phyloP scores from a whole-genome alignment of 2,329 filamentous ascomycete species.

The Alternaria solani region DNA sequence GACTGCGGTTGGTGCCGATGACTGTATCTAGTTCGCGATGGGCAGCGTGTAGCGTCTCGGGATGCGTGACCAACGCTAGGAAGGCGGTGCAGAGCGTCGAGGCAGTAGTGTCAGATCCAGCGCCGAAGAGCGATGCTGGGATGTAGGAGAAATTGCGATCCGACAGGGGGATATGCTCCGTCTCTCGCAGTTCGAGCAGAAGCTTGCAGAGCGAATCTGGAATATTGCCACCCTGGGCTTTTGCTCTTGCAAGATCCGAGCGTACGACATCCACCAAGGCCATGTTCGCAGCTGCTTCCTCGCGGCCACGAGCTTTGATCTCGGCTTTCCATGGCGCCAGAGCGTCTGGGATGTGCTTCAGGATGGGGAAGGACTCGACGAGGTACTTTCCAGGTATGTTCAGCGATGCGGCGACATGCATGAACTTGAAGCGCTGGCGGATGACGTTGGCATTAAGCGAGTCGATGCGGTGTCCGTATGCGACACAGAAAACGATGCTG shows the following conservation, averaged over 20 bases:
- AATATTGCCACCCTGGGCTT: constrained; percentile 42
- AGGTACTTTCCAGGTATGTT: constrained; percentile 58
- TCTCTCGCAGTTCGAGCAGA: constrained; percentile 53
- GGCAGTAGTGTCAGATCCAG: constrained; percentile 61
- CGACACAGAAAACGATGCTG: constrained; percentile 60
- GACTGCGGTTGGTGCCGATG: constrained; percentile 41
- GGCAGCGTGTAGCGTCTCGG: constrained; percentile 53
- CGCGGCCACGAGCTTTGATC: constrained; percentile 50
- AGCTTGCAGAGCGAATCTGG: constrained; percentile 57
- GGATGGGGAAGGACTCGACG: constrained; percentile 57
- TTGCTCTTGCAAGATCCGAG: constrained; percentile 49
- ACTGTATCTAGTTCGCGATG: constrained; percentile 54
- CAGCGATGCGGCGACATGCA: constrained; percentile 58
- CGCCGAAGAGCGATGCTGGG: constrained; percentile 57
- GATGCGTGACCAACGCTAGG: constrained; percentile 58
- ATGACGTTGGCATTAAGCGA: constrained; percentile 59
- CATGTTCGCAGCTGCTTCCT: constrained; percentile 55
- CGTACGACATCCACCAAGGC: constrained; percentile 53
- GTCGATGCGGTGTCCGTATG: constrained; percentile 62
- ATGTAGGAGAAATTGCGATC: constrained; percentile 56
- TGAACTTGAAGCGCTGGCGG: constrained; percentile 57
- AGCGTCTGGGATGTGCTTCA: constrained; percentile 55
- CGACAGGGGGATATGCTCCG: constrained; percentile 52
- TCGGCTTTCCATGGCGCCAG: constrained; percentile 60
- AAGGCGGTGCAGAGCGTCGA: constrained; percentile 60